Percentiles rank a stretch among this genome's conserved stretches.
These are phyloP conservation scores for Phytophthora boehmeriae DNA, from an alignment of 352 stramenopile species.

Conservation along the genomic window DNA sequence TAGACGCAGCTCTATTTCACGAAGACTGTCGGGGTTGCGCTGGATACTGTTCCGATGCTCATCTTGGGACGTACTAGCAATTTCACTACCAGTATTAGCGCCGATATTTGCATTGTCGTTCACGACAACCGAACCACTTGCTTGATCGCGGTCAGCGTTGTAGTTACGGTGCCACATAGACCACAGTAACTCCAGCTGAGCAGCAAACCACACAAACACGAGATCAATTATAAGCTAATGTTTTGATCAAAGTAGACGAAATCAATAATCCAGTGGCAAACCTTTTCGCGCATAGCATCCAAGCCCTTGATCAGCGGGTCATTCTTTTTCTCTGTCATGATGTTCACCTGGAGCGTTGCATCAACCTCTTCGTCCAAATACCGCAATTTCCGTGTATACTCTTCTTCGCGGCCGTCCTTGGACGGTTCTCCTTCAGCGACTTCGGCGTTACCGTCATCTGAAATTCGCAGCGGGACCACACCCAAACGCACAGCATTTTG, in stretches of 20 bases:
- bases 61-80: conserved; percentile 7
- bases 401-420: conserved; percentile 46
- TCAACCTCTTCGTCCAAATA: conserved; percentile 74
- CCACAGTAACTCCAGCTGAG: conserved; percentile 56
- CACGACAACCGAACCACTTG: not conserved
- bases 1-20: conserved; percentile 64
- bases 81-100: conserved; percentile 2
- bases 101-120: conserved; percentile 8
- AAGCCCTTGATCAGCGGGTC: conserved; percentile 76
- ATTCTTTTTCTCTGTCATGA: conserved; percentile 77
- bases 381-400: conserved; percentile 61
- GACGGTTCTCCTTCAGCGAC: conserved; percentile 17
- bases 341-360: conserved; percentile 69
- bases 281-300: conserved; percentile 71
- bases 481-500: conserved; percentile 54
- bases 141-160: conserved; percentile 29
- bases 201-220: not conserved
- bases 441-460: conserved; percentile 13
- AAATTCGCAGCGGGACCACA: conserved; percentile 39
- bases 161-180: conserved; percentile 77
- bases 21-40: conserved; percentile 39
- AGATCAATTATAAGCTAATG: not conserved
- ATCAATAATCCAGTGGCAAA: conserved; percentile 13
- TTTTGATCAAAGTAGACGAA: not conserved
- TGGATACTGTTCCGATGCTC: conserved; percentile 21